Conservation (phyloP, 176 grass and related monocot species). For the Metroxylon sagu region DNA sequence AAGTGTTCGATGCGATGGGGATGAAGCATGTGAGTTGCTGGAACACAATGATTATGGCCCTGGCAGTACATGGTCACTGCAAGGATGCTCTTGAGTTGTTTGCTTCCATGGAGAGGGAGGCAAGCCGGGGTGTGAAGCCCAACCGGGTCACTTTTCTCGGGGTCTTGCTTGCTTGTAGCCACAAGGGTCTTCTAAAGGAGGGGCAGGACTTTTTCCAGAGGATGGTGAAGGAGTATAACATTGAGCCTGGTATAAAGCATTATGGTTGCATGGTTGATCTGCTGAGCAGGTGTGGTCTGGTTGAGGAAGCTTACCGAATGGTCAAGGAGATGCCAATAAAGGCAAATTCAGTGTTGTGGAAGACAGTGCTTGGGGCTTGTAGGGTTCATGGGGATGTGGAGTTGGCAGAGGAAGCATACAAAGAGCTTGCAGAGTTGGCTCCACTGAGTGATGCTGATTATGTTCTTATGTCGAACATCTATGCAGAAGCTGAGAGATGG, state of each 20-base stretch:
- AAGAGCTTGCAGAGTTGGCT: slow-evolving; percentile 27
- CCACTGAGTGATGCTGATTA: slow-evolving; percentile 23
- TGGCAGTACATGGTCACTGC: slow-evolving; percentile 51
- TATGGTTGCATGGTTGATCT: slow-evolving; percentile 78
- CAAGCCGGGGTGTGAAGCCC: slow-evolving; percentile 20
- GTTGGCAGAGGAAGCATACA: slow-evolving; percentile 28
- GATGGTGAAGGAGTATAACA: slow-evolving; percentile 44
- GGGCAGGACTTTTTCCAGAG: slow-evolving; percentile 37
- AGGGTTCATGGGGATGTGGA: slow-evolving; percentile 30
- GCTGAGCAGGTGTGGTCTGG: slow-evolving; percentile 42
- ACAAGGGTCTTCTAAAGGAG: slow-evolving; percentile 48
- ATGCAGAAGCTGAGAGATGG: slow-evolving; percentile 63
- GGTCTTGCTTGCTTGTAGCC: slow-evolving; percentile 62
- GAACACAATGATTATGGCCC: slow-evolving; percentile 58
- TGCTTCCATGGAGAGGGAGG: slow-evolving; percentile 30
- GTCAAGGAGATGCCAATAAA: slow-evolving; percentile 33
- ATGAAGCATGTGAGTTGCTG: slow-evolving; percentile 47
- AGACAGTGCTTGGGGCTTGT: slow-evolving; percentile 66
- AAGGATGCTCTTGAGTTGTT: slow-evolving; percentile 45
- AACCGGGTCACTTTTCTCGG: slow-evolving; percentile 47
- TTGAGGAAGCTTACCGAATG: slow-evolving; percentile 60
- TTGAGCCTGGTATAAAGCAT: slow-evolving; percentile 50
- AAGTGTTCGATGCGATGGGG: slow-evolving; percentile 43
- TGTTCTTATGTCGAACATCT: slow-evolving; percentile 51
- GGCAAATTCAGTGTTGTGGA: slow-evolving; percentile 45